Evolutionary conservation across 768 basidiomycete genomes (phyloP).

Genomic region (Leccinellum albellum): DNA sequence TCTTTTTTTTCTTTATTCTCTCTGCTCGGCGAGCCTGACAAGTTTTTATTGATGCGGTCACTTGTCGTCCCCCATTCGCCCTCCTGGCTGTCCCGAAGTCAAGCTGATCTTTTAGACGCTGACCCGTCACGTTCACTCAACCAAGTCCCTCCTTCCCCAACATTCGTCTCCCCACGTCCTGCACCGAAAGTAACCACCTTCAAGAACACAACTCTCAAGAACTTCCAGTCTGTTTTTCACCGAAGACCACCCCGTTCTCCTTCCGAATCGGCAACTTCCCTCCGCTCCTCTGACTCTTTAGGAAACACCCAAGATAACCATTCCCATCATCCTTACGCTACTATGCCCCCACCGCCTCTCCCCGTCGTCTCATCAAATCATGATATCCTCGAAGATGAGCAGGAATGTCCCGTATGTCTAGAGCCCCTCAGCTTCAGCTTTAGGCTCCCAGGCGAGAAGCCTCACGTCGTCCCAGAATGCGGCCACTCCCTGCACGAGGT

Average conservation of each 20-base stretch:
- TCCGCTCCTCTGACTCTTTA: slow-evolving; percentile 42
- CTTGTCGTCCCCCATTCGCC: slow-evolving; percentile 20
- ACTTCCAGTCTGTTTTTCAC: slow-evolving; percentile 51
- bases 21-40: neutral
- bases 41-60: slow-evolving; percentile 32
- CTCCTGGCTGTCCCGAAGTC: slow-evolving; percentile 40
- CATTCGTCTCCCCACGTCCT: slow-evolving; percentile 39
- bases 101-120: slow-evolving; percentile 33
- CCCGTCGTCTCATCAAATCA: slow-evolving; percentile 72
- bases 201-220: slow-evolving; percentile 36
- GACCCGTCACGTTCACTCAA: slow-evolving; percentile 10
- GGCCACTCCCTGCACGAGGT: slow-evolving; percentile 98
- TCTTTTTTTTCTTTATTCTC: neutral
- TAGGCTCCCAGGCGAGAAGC: slow-evolving; percentile 92
- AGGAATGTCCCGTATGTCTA: slow-evolving; percentile 94
- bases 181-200: slow-evolving; percentile 23
- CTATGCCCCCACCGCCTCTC: slow-evolving; percentile 61
- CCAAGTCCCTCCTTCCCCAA: slow-evolving; percentile 40
- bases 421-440: slow-evolving; percentile 93
- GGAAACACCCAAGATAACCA: slow-evolving; percentile 37
- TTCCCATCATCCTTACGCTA: slow-evolving; percentile 50
- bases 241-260: slow-evolving; percentile 41
- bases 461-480: slow-evolving; percentile 95
- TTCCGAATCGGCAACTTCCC: slow-evolving; percentile 51
- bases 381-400: slow-evolving; percentile 68